These are phyloP conservation scores for Gonapodya sp. DNA, from an alignment of 192 early-diverging fungal genomes.

Conservation along the genomic window DNA sequence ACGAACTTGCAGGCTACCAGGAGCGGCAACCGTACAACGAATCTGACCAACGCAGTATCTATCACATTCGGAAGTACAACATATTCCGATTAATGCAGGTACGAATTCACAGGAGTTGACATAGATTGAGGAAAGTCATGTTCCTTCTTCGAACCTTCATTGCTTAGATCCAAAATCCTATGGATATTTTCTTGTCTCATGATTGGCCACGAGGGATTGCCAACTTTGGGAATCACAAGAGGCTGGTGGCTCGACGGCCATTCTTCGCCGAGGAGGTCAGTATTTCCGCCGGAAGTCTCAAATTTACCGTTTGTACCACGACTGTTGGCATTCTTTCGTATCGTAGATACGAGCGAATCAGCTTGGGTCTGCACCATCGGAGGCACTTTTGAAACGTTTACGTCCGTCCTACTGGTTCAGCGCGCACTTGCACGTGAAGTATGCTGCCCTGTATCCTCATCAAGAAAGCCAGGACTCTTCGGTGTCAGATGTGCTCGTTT, in stretches of 20 bases:
- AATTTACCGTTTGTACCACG: background rate
- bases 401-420: slow-evolving; percentile 88
- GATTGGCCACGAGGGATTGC: slow-evolving; percentile 93
- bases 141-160: background rate
- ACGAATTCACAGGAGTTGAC: background rate
- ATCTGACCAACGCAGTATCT: slow-evolving; percentile 55
- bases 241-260: slow-evolving; percentile 57
- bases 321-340: background rate
- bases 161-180: slow-evolving; percentile 50
- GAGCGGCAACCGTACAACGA: slow-evolving; percentile 71
- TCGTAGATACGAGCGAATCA: slow-evolving; percentile 52
- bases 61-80: slow-evolving; percentile 82
- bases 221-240: slow-evolving; percentile 55
- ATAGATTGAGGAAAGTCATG: too few relatives aligned
- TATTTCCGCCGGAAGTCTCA: too few relatives aligned
- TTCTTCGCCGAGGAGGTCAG: slow-evolving; percentile 66
- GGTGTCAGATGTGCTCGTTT: slow-evolving; percentile 16
- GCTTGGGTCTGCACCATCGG: slow-evolving; percentile 66
- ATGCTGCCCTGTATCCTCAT: slow-evolving; percentile 57
- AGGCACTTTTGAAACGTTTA: slow-evolving; percentile 60
- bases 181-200: slow-evolving; percentile 89
- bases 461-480: slow-evolving; percentile 13
- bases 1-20: slow-evolving; percentile 42
- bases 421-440: slow-evolving; percentile 92
- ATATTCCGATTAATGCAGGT: slow-evolving; percentile 65